Evolutionary conservation across 257 asterid species (phyloP), one percentile per base, ranked within the genome.

Genomic region (Catharanthus roseus): DNA sequence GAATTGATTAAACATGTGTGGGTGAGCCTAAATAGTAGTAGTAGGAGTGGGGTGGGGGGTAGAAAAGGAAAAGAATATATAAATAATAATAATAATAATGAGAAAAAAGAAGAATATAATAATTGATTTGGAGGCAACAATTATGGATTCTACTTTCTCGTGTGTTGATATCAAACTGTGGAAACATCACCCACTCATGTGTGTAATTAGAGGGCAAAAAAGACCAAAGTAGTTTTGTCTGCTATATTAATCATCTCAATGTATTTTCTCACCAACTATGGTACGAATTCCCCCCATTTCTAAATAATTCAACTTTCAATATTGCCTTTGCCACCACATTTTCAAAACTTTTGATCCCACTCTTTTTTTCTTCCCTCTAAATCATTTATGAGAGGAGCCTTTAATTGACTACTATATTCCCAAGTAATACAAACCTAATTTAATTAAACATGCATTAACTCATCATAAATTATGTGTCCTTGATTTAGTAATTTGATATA

Each of bases 241-340:
- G 29, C 69, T 65, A n/a, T 28, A n/a, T n/a, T n/a, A 36, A 72
- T 61, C 54, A 45, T 62, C n/a, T n/a, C 64, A 39, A 49, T 51
- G 28, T 70, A 29, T 51, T 67, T n/a, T n/a, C n/a, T 51, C 67
- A 63, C 79, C 73, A 65, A 65, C 73, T 39, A 28, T 65, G 41
- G 23, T 12, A 26, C 50, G 29, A 45, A 6, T 33, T 24, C 5
- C 26, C n/a, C n/a, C n/a, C n/a, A n/a, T n/a, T 3, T 71, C 56
- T 69, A 16, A 34, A 24, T n/a, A 42, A 41, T 71, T 31, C 2
- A 9, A 21, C 38, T 54, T n/a, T n/a, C n/a, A n/a, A n/a, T n/a
- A n/a, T n/a, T n/a, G n/a, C 5, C 39, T 65, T 65, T 77, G 50
- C 73, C 1, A 70, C 7, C 26, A 29, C 33, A 41, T 70, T 8